A percentile compares a stretch with the other conserved stretches of the same genome.
phyloP scores from a whole-genome alignment of 2,329 filamentous ascomycete species.

The Arthrobotrys entomopaga region DNA sequence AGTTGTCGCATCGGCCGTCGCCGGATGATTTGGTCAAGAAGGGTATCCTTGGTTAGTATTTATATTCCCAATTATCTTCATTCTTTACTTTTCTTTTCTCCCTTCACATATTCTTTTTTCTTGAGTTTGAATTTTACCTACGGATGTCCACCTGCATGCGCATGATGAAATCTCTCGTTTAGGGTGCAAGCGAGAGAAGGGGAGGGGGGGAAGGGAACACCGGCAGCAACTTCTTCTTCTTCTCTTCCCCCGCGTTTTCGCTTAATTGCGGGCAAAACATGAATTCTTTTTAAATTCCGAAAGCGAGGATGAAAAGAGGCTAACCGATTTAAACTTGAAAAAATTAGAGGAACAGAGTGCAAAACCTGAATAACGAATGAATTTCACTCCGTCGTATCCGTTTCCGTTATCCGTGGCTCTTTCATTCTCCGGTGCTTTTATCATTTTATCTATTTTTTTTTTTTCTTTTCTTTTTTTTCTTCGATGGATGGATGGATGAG shows the following conservation, averaged over 20 bases:
- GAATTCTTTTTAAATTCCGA: neutral
- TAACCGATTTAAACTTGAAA: neutral
- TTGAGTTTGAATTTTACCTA: too few species aligned
- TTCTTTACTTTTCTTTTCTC: neutral
- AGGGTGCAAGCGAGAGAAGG: too few species aligned
- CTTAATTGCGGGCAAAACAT: neutral
- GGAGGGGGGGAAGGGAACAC: too few species aligned
- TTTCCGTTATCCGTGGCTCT: neutral
- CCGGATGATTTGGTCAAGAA: constrained; percentile 58
- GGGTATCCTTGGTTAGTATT: constrained; percentile 58
- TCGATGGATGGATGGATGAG: too few species aligned
- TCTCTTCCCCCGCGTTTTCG: neutral
- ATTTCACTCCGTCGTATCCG: neutral
- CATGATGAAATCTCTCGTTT: too few species aligned
- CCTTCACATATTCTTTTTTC: neutral
- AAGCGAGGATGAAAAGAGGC: neutral
- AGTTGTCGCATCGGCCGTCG: constrained; percentile 57
- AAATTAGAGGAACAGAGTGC: constrained; percentile 8
- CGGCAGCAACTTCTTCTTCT: neutral
- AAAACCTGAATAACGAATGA: constrained; percentile 4
- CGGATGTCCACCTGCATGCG: too few species aligned
- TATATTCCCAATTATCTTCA: neutral
- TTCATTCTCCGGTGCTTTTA: neutral
- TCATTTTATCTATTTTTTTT: neutral
- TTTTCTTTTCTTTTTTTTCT: neutral